Percentiles rank a stretch among this genome's conserved stretches.
phyloP scores from a whole-genome alignment of 208 protist genomes.

The Leishmania arabica region DNA sequence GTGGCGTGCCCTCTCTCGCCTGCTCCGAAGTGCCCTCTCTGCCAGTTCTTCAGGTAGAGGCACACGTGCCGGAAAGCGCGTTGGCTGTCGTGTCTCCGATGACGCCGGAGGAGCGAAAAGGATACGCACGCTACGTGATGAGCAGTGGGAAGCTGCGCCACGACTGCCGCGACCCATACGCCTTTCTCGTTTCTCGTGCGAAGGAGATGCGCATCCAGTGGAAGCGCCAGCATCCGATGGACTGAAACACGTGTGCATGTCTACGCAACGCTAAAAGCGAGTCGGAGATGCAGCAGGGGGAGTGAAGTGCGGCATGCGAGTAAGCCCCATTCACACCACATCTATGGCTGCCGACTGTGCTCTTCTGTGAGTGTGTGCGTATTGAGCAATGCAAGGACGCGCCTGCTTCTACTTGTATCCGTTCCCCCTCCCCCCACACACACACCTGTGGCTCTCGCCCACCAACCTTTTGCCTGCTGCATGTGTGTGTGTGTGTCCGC shows the following conservation, averaged over 20 bases:
- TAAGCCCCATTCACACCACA: background rate
- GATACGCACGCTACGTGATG: conserved; percentile 64
- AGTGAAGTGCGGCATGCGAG: background rate
- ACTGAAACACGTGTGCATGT: background rate
- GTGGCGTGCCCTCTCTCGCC: conserved; percentile 16
- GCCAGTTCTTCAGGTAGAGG: conserved; percentile 22
- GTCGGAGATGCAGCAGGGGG: background rate
- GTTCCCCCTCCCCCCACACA: too few species aligned
- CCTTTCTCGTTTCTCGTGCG: conserved; percentile 58
- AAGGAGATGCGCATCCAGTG: conserved; percentile 39
- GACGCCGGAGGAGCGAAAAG: conserved; percentile 42
- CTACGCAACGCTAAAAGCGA: background rate
- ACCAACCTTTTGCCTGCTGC: background rate
- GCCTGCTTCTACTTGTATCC: background rate
- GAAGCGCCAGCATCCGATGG: conserved; percentile 26
- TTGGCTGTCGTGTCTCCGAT: conserved; percentile 20
- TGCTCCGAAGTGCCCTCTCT: conserved; percentile 28
- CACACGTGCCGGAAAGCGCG: conserved; percentile 10
- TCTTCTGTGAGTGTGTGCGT: background rate
- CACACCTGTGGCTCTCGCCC: background rate
- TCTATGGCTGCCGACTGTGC: background rate
- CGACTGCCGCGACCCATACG: conserved; percentile 75
- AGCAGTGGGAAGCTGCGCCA: conserved; percentile 83
- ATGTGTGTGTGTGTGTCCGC: background rate
- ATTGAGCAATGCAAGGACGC: background rate